Conservation (phyloP, 176 grass and related monocot species). For the Aegilops sharonensis region DNA sequence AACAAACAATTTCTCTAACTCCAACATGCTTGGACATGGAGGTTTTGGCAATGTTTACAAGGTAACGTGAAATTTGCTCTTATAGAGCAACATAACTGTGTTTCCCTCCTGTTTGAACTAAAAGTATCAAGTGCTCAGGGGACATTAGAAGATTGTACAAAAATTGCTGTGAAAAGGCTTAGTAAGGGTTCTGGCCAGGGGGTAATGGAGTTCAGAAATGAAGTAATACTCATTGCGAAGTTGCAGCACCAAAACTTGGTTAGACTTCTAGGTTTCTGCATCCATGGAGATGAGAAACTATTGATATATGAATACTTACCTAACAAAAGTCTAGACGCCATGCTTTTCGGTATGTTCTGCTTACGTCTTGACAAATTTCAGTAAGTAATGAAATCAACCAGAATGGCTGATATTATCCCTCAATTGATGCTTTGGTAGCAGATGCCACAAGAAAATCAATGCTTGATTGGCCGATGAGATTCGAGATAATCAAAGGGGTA, state of each 20-base stretch:
- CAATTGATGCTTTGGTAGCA: not conserved
- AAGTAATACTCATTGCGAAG: slow-evolving; percentile 16
- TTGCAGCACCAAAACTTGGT: slow-evolving; percentile 24
- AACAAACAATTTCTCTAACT: slow-evolving; percentile 18
- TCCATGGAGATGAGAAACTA: slow-evolving; percentile 23
- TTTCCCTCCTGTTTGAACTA: not conserved
- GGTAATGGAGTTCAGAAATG: slow-evolving; percentile 12
- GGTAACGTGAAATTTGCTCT: not conserved
- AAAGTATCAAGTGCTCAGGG: slow-evolving; percentile 2
- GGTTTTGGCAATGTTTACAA: slow-evolving; percentile 30
- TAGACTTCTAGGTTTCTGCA: slow-evolving; percentile 13
- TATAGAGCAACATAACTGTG: not conserved
- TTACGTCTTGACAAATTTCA: not conserved
- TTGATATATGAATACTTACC: slow-evolving; percentile 26
- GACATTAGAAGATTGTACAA: not conserved
- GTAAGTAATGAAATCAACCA: not conserved
- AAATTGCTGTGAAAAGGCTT: slow-evolving; percentile 23
- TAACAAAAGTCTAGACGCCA: slow-evolving; percentile 28
- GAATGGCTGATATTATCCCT: not conserved
- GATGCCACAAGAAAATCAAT: not conserved
- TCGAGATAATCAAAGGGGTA: slow-evolving; percentile 45
- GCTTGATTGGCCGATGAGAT: slow-evolving; percentile 24
- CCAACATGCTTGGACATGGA: slow-evolving; percentile 17
- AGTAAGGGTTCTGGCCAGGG: slow-evolving; percentile 15
- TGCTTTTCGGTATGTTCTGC: slow-evolving; percentile 20